These are phyloP conservation scores for Vaccinium corymbosum DNA, from an alignment of 148 eudicot species.

Conservation along the genomic window DNA sequence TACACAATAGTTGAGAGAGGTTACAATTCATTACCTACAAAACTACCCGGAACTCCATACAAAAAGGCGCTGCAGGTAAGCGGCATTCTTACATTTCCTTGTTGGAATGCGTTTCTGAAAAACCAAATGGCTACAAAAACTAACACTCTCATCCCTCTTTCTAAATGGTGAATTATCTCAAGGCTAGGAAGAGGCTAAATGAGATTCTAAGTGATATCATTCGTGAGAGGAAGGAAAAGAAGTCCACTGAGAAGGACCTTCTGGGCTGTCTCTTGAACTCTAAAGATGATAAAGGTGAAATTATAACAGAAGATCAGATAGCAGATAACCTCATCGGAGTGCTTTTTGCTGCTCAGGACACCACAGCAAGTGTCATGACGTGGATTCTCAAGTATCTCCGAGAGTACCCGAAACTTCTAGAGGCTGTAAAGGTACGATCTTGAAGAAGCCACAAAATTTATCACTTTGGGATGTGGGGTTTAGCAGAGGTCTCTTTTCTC, in stretches of 20 bases:
- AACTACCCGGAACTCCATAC: conserved; percentile 41
- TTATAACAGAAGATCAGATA: conserved; percentile 55
- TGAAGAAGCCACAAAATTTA: conserved; percentile 8
- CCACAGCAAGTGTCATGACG: conserved; percentile 83
- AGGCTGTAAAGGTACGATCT: conserved; percentile 54
- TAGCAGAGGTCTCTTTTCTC: neutral
- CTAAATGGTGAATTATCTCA: neutral
- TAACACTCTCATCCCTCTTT: neutral
- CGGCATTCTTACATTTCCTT: conserved; percentile 8
- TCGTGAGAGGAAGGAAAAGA: conserved; percentile 58
- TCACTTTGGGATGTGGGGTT: neutral
- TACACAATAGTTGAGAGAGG: conserved; percentile 40
- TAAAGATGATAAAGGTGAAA: conserved; percentile 50
- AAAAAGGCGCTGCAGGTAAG: conserved; percentile 39
- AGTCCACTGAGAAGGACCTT: conserved; percentile 39
- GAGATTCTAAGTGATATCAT: conserved; percentile 51
- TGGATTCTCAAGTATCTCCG: conserved; percentile 82
- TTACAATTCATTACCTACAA: conserved; percentile 46
- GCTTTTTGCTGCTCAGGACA: conserved; percentile 88
- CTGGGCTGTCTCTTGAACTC: conserved; percentile 58
- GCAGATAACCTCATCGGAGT: conserved; percentile 82
- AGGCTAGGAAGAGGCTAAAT: conserved; percentile 66
- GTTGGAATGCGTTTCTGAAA: neutral
- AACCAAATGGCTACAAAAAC: neutral
- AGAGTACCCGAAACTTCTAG: conserved; percentile 44